Percentiles rank a stretch among this genome's conserved stretches.
phyloP scores from a whole-genome alignment of 2,329 filamentous ascomycete genomes.

The Cordyceps tenuipes region DNA sequence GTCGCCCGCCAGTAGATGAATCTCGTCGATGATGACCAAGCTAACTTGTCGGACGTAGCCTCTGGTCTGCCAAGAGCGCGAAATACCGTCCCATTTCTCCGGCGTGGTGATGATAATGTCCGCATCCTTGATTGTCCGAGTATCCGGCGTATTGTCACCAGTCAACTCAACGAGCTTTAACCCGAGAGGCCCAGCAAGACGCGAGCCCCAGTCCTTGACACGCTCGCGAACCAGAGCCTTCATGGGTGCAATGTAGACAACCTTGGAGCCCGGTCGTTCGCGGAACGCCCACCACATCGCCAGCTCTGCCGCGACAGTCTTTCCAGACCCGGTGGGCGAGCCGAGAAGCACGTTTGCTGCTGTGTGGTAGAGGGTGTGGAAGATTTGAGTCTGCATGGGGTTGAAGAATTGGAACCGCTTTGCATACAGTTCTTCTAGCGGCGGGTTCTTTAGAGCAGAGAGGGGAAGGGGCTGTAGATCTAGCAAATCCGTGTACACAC shows the following conservation, averaged over 20 bases:
- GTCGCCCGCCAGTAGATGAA: constrained; percentile 92
- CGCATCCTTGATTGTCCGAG: constrained; percentile 85
- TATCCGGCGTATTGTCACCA: constrained; percentile 95
- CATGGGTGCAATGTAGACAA: constrained; percentile 99
- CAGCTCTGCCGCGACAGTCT: constrained; percentile 90
- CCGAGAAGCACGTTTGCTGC: constrained; percentile 86
- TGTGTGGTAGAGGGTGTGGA: constrained; percentile 93
- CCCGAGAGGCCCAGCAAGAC: constrained; percentile 74
- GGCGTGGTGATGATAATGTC: constrained; percentile 98
- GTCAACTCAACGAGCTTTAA: constrained; percentile 91
- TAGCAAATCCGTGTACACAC: constrained; percentile 88
- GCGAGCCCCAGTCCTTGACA: constrained; percentile 86
- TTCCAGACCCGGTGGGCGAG: constrained; percentile 93
- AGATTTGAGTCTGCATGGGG: constrained; percentile 98
- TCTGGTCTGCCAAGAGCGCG: constrained; percentile 96
- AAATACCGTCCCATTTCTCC: constrained; percentile 99
- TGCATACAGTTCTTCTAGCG: constrained; percentile 79
- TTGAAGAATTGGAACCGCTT: constrained; percentile 95
- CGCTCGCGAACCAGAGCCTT: constrained; percentile 95
- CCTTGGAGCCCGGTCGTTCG: constrained; percentile 88
- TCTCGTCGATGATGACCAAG: constrained; percentile 96
- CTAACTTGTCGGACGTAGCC: constrained; percentile 92
- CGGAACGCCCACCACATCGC: constrained; percentile 99
- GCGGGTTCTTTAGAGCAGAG: constrained; percentile 75
- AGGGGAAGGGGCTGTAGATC: constrained; percentile 87